Base-by-base conservation (phyloP, 306 rosid species). In the Trichosanthes cucumerina region DNA sequence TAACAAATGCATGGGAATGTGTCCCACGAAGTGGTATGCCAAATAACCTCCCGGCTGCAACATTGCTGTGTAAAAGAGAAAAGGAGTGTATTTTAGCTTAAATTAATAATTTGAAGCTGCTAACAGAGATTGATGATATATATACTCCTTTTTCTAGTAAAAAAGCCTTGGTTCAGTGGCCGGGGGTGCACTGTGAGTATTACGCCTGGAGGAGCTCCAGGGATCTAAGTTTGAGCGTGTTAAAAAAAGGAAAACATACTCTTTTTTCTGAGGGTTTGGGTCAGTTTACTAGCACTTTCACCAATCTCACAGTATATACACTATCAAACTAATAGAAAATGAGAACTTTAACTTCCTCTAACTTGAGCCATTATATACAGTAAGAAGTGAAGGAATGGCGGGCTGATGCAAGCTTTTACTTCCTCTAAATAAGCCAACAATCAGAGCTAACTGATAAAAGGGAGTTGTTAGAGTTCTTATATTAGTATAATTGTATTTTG, bases 1-100 rank as follows among this genome's bases (percentile, higher is more conserved):
- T 96, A 85, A 96, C 93, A 39, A 96, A 96, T 82, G 99, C 99
- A 92, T 96, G 99, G 59, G 99, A 96, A 86, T 96, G 99, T 59
- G 99, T 96, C 75, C 99, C 99, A 75, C 97, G 93, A 68, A 96
- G 97, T 31, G 99, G 98, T 80, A 96, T 96, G 80, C 97, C 94
- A 56, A 96, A 96, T 85, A 91, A 84, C 86, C 83, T 92, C 84
- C 99, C 99, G 71, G 99, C 99, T 41, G 98, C 98, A 82, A 92
- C 99, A 85, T 96, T 96, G 88, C 99, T 96, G 86, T 79, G 82
- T 80, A 66, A 66, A 80, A 81, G 79, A 82, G 76, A 75, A 58
- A 68, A 24, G 79, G 58, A 64, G 19, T 16, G 58, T 11, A 49
- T 18, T 12, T 74, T 52, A 31, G 44, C 62, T 50, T 74, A 19